A percentile compares a stretch with the other conserved stretches of the same genome.
Conservation (phyloP, 331 rosid species). For the Saraca asoca region DNA sequence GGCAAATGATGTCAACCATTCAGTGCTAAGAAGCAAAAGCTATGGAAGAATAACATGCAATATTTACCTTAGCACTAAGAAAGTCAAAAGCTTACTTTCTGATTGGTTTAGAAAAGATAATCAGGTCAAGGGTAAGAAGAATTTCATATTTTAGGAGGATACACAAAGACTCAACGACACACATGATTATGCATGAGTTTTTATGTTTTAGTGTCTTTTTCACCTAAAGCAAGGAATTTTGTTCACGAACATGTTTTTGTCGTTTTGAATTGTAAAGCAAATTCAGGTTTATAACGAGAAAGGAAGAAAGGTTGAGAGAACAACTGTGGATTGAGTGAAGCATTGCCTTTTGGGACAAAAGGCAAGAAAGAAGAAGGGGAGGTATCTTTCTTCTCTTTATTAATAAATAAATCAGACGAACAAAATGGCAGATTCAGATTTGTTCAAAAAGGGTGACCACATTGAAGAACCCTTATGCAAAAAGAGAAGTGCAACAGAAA, state of each 20-base stretch:
- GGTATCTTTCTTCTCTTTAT: not conserved
- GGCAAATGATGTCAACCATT: too few species aligned
- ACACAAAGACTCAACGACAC: too few species aligned
- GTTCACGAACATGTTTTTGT: too few species aligned
- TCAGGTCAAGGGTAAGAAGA: not conserved
- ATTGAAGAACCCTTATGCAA: not conserved
- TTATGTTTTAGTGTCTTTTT: too few species aligned
- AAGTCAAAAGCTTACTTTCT: slow-evolving; percentile 29
- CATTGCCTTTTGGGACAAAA: slow-evolving; percentile 36
- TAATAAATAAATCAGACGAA: not conserved
- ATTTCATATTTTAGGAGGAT: too few species aligned
- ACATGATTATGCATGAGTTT: too few species aligned
- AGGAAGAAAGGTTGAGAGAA: slow-evolving; percentile 14
- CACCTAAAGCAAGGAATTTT: too few species aligned
- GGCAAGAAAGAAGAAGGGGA: slow-evolving; percentile 15
- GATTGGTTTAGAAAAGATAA: not conserved
- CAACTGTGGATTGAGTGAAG: slow-evolving; percentile 35
- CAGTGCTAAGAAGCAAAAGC: too few species aligned
- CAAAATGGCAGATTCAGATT: not conserved
- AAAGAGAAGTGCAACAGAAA: not conserved
- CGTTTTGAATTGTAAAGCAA: not conserved
- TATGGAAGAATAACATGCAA: not conserved
- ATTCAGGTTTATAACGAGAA: slow-evolving; percentile 3
- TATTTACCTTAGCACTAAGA: slow-evolving; percentile 5
- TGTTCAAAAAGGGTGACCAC: slow-evolving; percentile 9